These are phyloP conservation scores for Echium plantagineum DNA, from an alignment of 257 asterid genomes.

Conservation along the genomic window DNA sequence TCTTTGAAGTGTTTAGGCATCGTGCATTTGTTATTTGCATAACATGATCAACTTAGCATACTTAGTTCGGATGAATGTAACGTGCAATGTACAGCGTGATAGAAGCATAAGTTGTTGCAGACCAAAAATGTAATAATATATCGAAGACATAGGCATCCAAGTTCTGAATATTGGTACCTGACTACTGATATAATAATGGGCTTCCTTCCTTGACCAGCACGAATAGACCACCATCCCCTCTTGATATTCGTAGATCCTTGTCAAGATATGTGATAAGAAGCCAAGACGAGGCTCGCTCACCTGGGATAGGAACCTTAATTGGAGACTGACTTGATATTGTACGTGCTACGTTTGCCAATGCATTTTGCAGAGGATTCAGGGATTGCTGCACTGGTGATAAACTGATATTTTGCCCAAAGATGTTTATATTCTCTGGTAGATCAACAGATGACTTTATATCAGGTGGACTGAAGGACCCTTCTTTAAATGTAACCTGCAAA, in stretches of 20 bases:
- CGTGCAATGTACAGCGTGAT: too few relatives aligned
- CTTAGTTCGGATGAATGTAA: too few relatives aligned
- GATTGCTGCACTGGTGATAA: constrained; percentile 53
- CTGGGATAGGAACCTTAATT: constrained; percentile 72
- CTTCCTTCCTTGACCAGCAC: constrained; percentile 93
- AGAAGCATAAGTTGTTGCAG: neutral
- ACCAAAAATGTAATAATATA: neutral
- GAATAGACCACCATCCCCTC: constrained; percentile 95
- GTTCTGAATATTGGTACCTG: constrained; percentile 8
- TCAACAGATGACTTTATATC: constrained; percentile 76
- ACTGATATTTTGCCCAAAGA: constrained; percentile 74
- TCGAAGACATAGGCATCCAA: neutral
- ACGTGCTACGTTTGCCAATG: constrained; percentile 51
- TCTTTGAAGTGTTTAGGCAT: too few relatives aligned
- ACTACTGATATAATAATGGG: constrained; percentile 46
- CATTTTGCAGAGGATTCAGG: constrained; percentile 56
- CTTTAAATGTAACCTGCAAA: constrained; percentile 66
- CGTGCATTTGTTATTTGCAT: too few relatives aligned
- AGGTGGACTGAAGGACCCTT: constrained; percentile 81
- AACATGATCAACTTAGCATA: too few relatives aligned
- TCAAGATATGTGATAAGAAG: constrained; percentile 79
- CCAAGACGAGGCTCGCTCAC: constrained; percentile 66
- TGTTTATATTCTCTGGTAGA: constrained; percentile 52
- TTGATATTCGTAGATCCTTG: constrained; percentile 74
- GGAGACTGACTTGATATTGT: constrained; percentile 83